Evolutionary conservation across 2,329 filamentous ascomycete genomes (phyloP).

Genomic region (Remersonia thermophila): DNA sequence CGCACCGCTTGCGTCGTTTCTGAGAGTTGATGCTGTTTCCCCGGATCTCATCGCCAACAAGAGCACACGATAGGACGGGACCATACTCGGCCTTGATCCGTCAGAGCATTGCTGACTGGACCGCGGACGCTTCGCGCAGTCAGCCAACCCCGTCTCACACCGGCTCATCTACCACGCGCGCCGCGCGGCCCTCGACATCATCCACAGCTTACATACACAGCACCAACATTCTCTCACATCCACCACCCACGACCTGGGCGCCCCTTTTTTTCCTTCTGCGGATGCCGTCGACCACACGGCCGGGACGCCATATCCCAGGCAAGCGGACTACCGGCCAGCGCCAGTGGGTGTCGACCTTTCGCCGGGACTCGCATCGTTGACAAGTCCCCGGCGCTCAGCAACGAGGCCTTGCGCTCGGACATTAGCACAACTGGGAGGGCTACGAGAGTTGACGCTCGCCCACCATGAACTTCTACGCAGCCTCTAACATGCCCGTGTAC

Average conservation of each 20-base stretch:
- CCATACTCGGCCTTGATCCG: too few relatives aligned
- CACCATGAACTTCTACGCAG: conserved; percentile 20
- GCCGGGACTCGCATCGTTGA: too few relatives aligned
- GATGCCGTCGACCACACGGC: conserved; percentile 7
- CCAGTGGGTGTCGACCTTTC: conserved; percentile 6
- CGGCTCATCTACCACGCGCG: too few relatives aligned
- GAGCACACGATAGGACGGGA: too few relatives aligned
- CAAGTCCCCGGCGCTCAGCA: background rate
- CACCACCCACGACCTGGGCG: background rate
- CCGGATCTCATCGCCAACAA: too few relatives aligned
- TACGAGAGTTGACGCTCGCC: conserved; percentile 3
- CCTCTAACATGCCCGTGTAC: conserved; percentile 18
- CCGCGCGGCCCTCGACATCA: too few relatives aligned
- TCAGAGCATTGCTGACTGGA: too few relatives aligned
- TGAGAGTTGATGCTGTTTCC: too few relatives aligned
- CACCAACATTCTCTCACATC: background rate
- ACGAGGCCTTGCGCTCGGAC: background rate
- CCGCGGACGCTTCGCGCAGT: too few relatives aligned
- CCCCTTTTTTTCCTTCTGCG: conserved; percentile 4
- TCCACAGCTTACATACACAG: too few relatives aligned
- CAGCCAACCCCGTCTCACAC: too few relatives aligned
- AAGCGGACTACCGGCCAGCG: conserved; percentile 4
- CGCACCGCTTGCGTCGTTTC: too few relatives aligned
- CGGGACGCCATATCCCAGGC: conserved; percentile 8
- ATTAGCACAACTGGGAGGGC: background rate